These are phyloP conservation scores for Ochetophila trinervis DNA, from an alignment of 306 rosid genomes.

Conservation along the genomic window DNA sequence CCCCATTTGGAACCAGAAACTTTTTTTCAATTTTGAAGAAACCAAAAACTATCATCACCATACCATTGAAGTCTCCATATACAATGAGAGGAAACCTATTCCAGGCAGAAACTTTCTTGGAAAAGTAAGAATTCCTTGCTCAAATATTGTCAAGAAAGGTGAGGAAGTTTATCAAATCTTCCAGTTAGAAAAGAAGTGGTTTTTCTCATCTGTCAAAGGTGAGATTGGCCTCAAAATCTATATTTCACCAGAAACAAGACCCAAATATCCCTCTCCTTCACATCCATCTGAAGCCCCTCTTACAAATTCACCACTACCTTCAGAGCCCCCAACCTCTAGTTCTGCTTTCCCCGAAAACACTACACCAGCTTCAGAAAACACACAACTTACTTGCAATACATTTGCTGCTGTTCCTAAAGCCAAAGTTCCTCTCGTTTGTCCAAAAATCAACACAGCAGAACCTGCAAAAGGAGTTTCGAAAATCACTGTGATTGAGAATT, in stretches of 20 bases:
- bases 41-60: conserved; percentile 42
- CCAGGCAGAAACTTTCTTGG: conserved; percentile 49
- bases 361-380: conserved; percentile 25
- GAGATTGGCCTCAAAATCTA: conserved; percentile 72
- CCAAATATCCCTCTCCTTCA: conserved; percentile 19
- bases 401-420: conserved; percentile 22
- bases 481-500: conserved; percentile 18
- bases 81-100: conserved; percentile 44
- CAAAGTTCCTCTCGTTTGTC: conserved; percentile 5
- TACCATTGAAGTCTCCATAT: conserved; percentile 43
- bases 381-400: conserved; percentile 13
- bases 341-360: too few relatives aligned
- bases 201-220: conserved; percentile 64
- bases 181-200: conserved; percentile 53
- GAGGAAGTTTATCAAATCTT: conserved; percentile 59
- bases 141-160: conserved; percentile 55
- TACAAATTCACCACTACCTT: conserved; percentile 26
- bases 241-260: conserved; percentile 35
- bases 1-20: conserved; percentile 59
- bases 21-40: conserved; percentile 39
- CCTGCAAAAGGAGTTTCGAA: conserved; percentile 14
- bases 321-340: conserved; percentile 15
- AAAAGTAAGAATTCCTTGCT: conserved; percentile 65
- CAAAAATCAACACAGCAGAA: conserved; percentile 22
- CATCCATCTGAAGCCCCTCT: conserved; percentile 27